Evolutionary conservation across 164 flowering plant genomes (phyloP).

Genomic region (Malania oleifera): DNA sequence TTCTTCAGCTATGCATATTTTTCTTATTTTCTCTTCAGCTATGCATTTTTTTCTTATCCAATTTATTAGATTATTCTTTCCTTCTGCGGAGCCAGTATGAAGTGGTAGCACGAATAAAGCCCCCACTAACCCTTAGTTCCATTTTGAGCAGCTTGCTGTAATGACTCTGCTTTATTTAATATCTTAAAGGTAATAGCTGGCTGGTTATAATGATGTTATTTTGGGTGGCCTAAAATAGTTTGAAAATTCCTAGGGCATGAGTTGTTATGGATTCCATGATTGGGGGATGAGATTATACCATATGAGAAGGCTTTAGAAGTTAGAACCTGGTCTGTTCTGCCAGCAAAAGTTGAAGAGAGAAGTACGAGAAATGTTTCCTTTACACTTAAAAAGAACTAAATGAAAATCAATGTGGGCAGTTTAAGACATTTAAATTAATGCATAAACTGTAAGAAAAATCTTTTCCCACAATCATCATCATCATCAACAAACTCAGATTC

Average conservation of each 20-base stretch:
- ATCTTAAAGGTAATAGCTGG: background rate
- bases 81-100: too few relatives aligned
- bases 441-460: slow-evolving; percentile 15
- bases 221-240: background rate
- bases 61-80: too few relatives aligned
- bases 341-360: background rate
- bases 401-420: slow-evolving; percentile 21
- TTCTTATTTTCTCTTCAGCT: too few relatives aligned
- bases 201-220: background rate
- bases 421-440: slow-evolving; percentile 10
- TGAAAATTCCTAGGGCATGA: slow-evolving; percentile 3
- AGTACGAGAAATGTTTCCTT: background rate
- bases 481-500: slow-evolving; percentile 18
- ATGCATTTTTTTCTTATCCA: too few relatives aligned
- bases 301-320: background rate
- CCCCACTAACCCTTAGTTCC: background rate
- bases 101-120: background rate
- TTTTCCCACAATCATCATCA: slow-evolving; percentile 19
- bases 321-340: background rate
- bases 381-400: slow-evolving; percentile 10
- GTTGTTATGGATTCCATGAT: slow-evolving; percentile 5
- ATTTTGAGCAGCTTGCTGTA: background rate
- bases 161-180: background rate
- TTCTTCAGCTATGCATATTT: too few relatives aligned
- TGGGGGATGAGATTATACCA: background rate